These are phyloP conservation scores for Leccinum truebloodii DNA, from an alignment of 768 basidiomycete species.

Conservation along the genomic window DNA sequence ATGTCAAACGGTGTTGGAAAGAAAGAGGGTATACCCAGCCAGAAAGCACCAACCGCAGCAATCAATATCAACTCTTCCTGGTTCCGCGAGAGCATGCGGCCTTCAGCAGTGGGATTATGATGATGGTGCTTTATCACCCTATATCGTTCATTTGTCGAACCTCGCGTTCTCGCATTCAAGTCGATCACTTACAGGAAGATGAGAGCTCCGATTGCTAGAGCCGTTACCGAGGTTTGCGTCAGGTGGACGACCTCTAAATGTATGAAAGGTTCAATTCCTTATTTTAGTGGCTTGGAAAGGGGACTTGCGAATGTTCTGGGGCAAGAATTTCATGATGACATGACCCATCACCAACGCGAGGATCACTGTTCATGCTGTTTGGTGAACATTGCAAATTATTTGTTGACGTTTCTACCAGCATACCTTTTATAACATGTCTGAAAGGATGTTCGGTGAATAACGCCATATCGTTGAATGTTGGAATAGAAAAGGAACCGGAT, in stretches of 20 bases:
- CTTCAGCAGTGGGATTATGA: slow-evolving; percentile 40
- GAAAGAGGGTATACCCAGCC: slow-evolving; percentile 59
- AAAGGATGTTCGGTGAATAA: slow-evolving; percentile 35
- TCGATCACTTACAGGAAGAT: slow-evolving; percentile 57
- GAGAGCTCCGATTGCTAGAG: slow-evolving; percentile 63
- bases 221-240: slow-evolving; percentile 73
- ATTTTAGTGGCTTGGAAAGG: slow-evolving; percentile 4
- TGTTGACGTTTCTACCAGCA: slow-evolving; percentile 4
- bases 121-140: slow-evolving; percentile 76
- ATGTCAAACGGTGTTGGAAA: not conserved
- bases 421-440: slow-evolving; percentile 36
- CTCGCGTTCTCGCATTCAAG: not conserved
- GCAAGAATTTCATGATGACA: slow-evolving; percentile 50
- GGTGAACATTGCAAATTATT: slow-evolving; percentile 13
- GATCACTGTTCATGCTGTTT: slow-evolving; percentile 38
- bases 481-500: slow-evolving; percentile 17
- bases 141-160: slow-evolving; percentile 3
- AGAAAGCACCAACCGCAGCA: slow-evolving; percentile 69
- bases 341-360: slow-evolving; percentile 52
- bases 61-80: slow-evolving; percentile 79
- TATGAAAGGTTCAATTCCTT: slow-evolving; percentile 15
- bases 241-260: slow-evolving; percentile 58
- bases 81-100: slow-evolving; percentile 57
- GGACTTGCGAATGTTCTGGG: slow-evolving; percentile 35
- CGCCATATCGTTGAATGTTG: slow-evolving; percentile 28